phyloP scores from a whole-genome alignment of 345 rosid species.

The Dipteronia dyeriana region DNA sequence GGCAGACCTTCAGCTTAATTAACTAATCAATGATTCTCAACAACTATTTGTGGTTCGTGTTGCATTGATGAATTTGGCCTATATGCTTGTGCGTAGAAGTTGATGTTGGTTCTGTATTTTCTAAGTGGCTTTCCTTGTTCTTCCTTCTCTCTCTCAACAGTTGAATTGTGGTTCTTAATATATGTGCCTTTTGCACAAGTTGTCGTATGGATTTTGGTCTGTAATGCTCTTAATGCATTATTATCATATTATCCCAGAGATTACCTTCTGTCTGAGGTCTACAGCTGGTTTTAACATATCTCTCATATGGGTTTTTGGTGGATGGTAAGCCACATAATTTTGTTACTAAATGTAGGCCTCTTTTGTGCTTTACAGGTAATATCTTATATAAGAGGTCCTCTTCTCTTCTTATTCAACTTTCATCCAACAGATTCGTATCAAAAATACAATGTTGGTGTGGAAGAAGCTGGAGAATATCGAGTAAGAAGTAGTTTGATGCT shows the following conservation, averaged over 20 bases:
- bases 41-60: conserved; percentile 3
- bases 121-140: background rate
- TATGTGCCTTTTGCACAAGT: background rate
- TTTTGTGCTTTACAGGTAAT: conserved; percentile 60
- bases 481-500: conserved; percentile 36
- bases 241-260: no score
- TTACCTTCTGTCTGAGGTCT: no score
- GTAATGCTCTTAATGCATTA: background rate
- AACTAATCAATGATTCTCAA: background rate
- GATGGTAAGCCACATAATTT: background rate
- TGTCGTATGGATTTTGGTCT: background rate
- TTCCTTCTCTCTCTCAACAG: background rate
- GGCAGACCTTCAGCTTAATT: background rate
- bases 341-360: background rate
- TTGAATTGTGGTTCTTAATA: background rate
- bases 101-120: background rate
- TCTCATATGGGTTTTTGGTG: no score
- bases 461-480: conserved; percentile 96
- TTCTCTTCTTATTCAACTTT: conserved; percentile 86
- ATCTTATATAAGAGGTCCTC: conserved; percentile 80
- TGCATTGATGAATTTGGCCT: conserved; percentile 19
- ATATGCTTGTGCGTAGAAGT: conserved; percentile 14
- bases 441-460: conserved; percentile 67
- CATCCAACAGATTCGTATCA: conserved; percentile 72
- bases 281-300: no score